Conservation (phyloP, 2,329 filamentous ascomycete species). For the Epichloe sibirici region DNA sequence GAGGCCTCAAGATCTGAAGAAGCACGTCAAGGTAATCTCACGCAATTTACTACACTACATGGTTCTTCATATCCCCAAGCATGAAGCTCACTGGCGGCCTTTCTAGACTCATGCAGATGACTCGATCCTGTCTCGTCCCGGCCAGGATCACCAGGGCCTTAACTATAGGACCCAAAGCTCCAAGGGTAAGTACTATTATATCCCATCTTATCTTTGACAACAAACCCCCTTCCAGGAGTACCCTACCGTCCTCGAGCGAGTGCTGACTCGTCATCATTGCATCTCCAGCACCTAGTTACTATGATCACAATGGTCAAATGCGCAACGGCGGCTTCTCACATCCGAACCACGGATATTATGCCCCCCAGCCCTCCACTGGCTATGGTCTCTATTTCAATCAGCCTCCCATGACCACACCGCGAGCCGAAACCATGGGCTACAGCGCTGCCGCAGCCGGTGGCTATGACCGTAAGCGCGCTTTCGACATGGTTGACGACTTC, state of each 20-base stretch:
- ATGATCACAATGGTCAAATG: slow-evolving; percentile 54
- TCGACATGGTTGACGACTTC: slow-evolving; percentile 84
- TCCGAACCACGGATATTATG: slow-evolving; percentile 47
- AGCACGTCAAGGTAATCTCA: slow-evolving; percentile 71
- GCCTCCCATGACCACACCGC: slow-evolving; percentile 41
- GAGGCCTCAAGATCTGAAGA: slow-evolving; percentile 96
- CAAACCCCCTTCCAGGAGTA: slow-evolving; percentile 7
- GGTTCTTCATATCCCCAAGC: background rate
- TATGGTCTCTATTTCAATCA: slow-evolving; percentile 72
- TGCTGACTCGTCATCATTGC: slow-evolving; percentile 9
- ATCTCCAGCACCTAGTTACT: slow-evolving; percentile 42
- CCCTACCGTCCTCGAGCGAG: background rate
- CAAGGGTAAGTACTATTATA: slow-evolving; percentile 34
- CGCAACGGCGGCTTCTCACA: slow-evolving; percentile 46
- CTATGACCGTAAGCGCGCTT: slow-evolving; percentile 71
- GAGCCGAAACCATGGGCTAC: slow-evolving; percentile 52
- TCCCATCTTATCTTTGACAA: background rate
- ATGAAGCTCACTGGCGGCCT: slow-evolving; percentile 11
- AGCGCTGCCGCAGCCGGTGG: slow-evolving; percentile 34
- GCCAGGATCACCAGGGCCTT: slow-evolving; percentile 40
- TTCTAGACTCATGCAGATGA: slow-evolving; percentile 80
- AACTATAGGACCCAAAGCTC: slow-evolving; percentile 40
- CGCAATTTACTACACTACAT: background rate
- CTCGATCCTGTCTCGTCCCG: slow-evolving; percentile 54
- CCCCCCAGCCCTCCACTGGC: slow-evolving; percentile 38